Evolutionary conservation across 148 eudicot species (phyloP).

Genomic region (Drosera capensis): DNA sequence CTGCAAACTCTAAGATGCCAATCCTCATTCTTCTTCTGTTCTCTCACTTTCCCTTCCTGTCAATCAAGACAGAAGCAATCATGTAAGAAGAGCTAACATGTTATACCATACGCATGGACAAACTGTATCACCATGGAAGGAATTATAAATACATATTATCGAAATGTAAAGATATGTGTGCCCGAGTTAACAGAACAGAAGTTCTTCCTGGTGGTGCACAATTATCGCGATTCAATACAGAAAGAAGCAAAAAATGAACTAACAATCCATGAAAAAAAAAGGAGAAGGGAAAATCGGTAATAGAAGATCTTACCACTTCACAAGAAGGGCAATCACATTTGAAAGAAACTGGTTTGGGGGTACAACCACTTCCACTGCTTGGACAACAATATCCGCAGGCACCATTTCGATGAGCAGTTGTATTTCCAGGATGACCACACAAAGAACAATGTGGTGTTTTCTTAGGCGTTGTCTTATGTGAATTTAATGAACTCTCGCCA

Average conservation of each 20-base stretch:
- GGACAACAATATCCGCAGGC: constrained; percentile 52
- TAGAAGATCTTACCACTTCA: constrained; percentile 30
- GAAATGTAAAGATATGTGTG: too few species aligned
- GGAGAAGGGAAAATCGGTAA: background rate
- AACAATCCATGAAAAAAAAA: background rate
- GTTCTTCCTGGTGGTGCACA: too few species aligned
- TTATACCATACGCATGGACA: too few species aligned
- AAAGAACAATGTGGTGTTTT: constrained; percentile 68
- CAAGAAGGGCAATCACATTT: constrained; percentile 63
- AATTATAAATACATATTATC: too few species aligned
- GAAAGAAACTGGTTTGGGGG: constrained; percentile 41
- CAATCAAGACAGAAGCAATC: constrained; percentile 5
- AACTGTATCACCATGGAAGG: background rate
- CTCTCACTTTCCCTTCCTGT: constrained; percentile 53
- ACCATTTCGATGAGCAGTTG: constrained; percentile 44
- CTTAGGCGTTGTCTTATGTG: constrained; percentile 19
- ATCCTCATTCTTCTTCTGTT: constrained; percentile 37
- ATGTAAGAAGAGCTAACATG: background rate
- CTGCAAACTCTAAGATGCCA: constrained; percentile 64
- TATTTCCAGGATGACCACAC: constrained; percentile 97
- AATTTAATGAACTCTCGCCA: constrained; percentile 12
- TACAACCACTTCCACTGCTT: constrained; percentile 32
- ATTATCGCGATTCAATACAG: background rate
- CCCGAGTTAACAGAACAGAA: too few species aligned
- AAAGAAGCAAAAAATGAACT: background rate